Evolutionary conservation across 495 filamentous ascomycete genomes (phyloP), one percentile per base, ranked within the genome.

Genomic region (Aspergillus ellipticus): DNA sequence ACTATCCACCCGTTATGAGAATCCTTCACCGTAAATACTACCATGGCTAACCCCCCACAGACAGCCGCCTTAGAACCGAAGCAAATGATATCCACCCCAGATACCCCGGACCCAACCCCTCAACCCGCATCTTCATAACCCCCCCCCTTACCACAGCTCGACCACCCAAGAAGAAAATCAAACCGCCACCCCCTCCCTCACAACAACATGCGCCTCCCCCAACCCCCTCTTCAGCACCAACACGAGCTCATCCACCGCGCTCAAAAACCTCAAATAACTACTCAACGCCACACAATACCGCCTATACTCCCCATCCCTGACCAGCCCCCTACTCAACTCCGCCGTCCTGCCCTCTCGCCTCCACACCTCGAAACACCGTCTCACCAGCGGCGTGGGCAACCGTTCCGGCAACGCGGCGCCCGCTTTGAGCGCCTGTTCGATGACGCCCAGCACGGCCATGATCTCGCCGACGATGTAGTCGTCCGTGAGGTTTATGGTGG

Each of bases 231-330:
- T 74, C 57, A 72, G 60, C 11, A 72, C 69, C 15, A 74, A 63
- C 4, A 74, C 69, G 49, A 74, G 45, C 17, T 74, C 71, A 66
- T 74, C 71, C 16, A 72, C 55, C 1, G 65, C 54, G 9, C 51
- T 57, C 16, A 74, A 43, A 51, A 74, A 70, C 49, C 62, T 72
- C 9, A 74, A 56, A 49, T 74, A 72, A 4, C 65, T 60, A 33
- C 63, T 72, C n/a, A 74, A 28, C 13, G 69, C 71, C 5, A 71
- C 69, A 26, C 71, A 74, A 57, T 68, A 74, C 9, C 55, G 54
- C 20, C 69, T 69, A 43, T 74, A 74, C 8, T 70, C 61, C 49
- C 70, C 69, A 41, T 72, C 69, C 13, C 66, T 65, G 1, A 71
- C 65, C 11, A 67, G 43, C 0, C 64, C 62, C 42, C 29, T 63